Conservation (phyloP, 306 rosid genomes). For the Quercus dentata region DNA sequence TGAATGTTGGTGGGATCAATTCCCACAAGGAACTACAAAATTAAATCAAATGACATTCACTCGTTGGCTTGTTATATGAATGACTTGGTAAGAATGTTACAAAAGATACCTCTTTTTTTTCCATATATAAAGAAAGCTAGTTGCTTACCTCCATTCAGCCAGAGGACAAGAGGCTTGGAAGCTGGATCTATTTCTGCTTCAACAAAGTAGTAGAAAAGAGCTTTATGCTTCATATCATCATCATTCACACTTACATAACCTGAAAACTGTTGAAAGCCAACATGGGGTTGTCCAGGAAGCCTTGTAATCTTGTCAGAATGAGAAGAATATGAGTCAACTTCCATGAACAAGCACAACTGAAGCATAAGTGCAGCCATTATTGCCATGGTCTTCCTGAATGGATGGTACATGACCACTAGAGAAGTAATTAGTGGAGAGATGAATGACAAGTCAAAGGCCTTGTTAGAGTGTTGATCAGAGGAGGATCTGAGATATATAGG, state of each 20-base stretch:
- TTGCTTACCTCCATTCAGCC: constrained; percentile 76
- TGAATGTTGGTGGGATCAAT: no score
- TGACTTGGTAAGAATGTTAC: no score
- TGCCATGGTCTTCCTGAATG: constrained; percentile 23
- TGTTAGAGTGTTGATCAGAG: constrained; percentile 21
- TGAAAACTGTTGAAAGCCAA: constrained; percentile 55
- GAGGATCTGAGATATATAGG: no score
- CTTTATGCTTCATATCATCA: constrained; percentile 15
- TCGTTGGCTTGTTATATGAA: no score
- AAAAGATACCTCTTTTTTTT: no score
- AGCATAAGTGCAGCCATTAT: constrained; percentile 24
- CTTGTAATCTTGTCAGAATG: constrained; percentile 40
- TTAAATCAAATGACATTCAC: no score
- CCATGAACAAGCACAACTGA: constrained; percentile 21
- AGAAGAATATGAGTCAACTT: constrained; percentile 27
- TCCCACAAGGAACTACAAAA: no score
- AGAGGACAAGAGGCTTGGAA: constrained; percentile 80
- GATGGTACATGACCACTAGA: constrained; percentile 23
- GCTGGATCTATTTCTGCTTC: constrained; percentile 52
- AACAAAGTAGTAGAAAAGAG: constrained; percentile 61
- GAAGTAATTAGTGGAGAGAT: no score
- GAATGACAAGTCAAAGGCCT: neutral
- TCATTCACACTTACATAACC: constrained; percentile 53
- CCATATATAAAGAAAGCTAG: constrained; percentile 5
- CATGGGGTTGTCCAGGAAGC: constrained; percentile 71